Conservation (phyloP, 2,329 filamentous ascomycete genomes). For the Pseudocercospora ulei region DNA sequence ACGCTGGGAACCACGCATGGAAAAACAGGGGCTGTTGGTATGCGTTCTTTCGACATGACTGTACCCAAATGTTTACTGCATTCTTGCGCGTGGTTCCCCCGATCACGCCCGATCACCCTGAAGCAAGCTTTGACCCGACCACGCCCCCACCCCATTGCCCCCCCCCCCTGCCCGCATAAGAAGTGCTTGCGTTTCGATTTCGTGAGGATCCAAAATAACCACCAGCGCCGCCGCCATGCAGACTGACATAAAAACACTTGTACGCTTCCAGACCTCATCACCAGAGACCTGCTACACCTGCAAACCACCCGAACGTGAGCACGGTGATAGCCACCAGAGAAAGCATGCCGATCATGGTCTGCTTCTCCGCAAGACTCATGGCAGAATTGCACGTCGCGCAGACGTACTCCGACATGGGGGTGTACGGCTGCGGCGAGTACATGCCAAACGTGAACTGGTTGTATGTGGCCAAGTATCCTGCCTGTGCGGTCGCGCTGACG, state of each 20-base stretch:
- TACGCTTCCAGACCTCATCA: slow-evolving; percentile 13
- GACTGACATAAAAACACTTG: slow-evolving; percentile 11
- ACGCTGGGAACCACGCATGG: too few relatives aligned
- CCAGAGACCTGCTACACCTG: slow-evolving; percentile 39
- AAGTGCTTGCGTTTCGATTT: slow-evolving; percentile 16
- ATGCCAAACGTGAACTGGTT: slow-evolving; percentile 52
- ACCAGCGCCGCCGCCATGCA: slow-evolving; percentile 20
- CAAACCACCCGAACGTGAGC: slow-evolving; percentile 49
- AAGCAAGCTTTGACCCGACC: too few relatives aligned
- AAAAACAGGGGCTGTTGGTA: too few relatives aligned
- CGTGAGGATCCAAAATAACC: slow-evolving; percentile 12
- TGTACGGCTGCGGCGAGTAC: slow-evolving; percentile 49
- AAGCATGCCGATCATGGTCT: slow-evolving; percentile 49
- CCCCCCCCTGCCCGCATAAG: slow-evolving; percentile 12
- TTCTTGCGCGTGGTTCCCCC: slow-evolving; percentile 2
- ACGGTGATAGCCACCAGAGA: slow-evolving; percentile 50
- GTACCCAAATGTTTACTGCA: slow-evolving; percentile 17
- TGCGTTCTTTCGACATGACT: slow-evolving; percentile 15
- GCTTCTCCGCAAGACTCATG: slow-evolving; percentile 45
- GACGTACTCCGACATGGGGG: slow-evolving; percentile 37
- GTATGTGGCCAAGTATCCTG: slow-evolving; percentile 49
- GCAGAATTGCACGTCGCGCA: slow-evolving; percentile 52
- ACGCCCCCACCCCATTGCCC: slow-evolving; percentile 1
- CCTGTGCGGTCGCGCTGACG: slow-evolving; percentile 43
- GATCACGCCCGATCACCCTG: slow-evolving; percentile 5